A percentile compares a stretch with the other conserved stretches of the same genome.
Conservation (phyloP, 345 rosid species). For the Eucalyptus cloeziana region DNA sequence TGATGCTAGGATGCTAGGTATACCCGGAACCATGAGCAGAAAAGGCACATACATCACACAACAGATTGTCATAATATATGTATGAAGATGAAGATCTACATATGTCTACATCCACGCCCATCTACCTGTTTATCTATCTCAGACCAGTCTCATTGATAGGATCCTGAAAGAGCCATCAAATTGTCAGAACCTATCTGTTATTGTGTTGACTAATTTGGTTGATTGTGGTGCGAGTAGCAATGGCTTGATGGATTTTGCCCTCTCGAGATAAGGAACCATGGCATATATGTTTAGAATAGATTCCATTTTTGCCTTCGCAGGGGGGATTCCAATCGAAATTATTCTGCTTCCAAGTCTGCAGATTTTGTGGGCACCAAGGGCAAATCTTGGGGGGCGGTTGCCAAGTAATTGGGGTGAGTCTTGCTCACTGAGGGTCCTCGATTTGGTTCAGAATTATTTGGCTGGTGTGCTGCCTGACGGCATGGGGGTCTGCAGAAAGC, state of each 20-base stretch:
- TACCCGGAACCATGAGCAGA: neutral
- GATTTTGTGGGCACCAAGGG: too few species aligned
- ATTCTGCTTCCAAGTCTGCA: too few species aligned
- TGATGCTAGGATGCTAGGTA: neutral
- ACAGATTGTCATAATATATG: neutral
- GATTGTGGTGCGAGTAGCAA: slow-evolving; percentile 1
- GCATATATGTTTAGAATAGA: too few species aligned
- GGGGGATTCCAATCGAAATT: too few species aligned
- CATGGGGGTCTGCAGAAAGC: too few species aligned
- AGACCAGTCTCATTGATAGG: slow-evolving; percentile 31
- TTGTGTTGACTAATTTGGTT: slow-evolving; percentile 33
- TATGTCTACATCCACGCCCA: neutral
- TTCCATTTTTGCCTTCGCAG: too few species aligned
- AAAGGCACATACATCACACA: neutral
- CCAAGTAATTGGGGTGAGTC: too few species aligned
- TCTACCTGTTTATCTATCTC: neutral
- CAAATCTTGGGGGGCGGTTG: too few species aligned
- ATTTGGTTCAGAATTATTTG: too few species aligned
- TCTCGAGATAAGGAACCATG: too few species aligned
- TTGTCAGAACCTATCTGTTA: slow-evolving; percentile 29
- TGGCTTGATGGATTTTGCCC: neutral
- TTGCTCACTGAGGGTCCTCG: too few species aligned
- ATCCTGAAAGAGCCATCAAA: slow-evolving; percentile 32
- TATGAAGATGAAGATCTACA: neutral
- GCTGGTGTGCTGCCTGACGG: too few species aligned